Evolutionary conservation across 2,329 filamentous ascomycete species (phyloP).

Genomic region (Nakataea oryzae): DNA sequence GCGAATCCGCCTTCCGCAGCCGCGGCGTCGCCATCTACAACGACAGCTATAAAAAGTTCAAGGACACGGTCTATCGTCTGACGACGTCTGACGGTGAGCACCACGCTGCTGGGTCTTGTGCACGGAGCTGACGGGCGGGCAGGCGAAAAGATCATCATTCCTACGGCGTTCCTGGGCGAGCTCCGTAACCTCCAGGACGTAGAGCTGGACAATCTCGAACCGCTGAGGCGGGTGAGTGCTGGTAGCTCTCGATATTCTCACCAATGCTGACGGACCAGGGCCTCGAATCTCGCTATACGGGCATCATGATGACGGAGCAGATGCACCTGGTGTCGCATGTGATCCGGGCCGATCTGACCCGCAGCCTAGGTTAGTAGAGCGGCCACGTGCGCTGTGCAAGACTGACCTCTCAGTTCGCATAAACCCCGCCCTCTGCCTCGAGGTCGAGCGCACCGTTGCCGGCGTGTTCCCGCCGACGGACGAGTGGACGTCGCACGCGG

Average conservation of each 20-base stretch:
- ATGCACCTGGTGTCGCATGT: neutral
- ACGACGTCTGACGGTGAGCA: constrained; percentile 6
- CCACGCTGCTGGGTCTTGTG: neutral
- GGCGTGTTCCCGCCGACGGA: constrained; percentile 21
- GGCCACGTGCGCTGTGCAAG: neutral
- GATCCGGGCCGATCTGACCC: constrained; percentile 5
- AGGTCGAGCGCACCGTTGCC: constrained; percentile 21
- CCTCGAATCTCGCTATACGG: neutral
- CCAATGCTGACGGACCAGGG: neutral
- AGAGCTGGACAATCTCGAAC: constrained; percentile 13
- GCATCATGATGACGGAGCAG: neutral
- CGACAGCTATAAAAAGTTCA: constrained; percentile 1
- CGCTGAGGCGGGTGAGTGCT: neutral
- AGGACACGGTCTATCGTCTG: neutral
- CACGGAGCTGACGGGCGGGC: neutral
- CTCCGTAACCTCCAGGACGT: constrained; percentile 16
- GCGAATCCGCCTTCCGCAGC: neutral
- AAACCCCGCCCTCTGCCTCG: constrained; percentile 25
- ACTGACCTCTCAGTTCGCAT: constrained; percentile 13
- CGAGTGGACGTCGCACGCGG: constrained; percentile 29
- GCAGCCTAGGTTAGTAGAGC: neutral
- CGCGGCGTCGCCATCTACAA: neutral
- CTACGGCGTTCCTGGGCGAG: constrained; percentile 16
- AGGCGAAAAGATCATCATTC: constrained; percentile 16
- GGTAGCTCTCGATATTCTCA: neutral